These are phyloP conservation scores for Coccomyxa sp. DNA, from an alignment of 139 green algal species.

Conservation along the genomic window DNA sequence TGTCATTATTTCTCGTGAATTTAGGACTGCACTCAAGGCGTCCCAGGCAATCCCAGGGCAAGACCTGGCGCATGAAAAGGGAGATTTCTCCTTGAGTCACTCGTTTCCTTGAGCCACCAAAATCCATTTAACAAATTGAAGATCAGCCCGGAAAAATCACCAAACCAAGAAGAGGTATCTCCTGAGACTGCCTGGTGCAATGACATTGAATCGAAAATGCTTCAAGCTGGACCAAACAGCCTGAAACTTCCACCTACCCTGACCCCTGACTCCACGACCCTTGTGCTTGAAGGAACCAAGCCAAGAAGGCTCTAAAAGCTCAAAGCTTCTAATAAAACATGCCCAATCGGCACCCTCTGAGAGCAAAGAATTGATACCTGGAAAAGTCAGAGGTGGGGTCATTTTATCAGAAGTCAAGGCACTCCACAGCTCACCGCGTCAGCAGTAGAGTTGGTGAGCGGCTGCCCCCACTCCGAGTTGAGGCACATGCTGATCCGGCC, in stretches of 20 bases:
- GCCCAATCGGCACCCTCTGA: not conserved
- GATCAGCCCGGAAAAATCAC: not conserved
- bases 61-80: too few species aligned
- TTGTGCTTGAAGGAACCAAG: too few species aligned
- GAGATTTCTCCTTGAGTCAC: too few species aligned
- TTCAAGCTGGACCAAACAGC: too few species aligned
- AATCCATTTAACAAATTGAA: not conserved
- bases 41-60: too few species aligned
- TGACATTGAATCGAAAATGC: too few species aligned
- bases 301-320: not conserved
- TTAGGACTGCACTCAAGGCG: too few species aligned
- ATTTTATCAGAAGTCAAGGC: not conserved
- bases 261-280: too few species aligned
- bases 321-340: not conserved
- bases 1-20: not conserved
- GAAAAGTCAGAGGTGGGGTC: not conserved
- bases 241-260: too few species aligned
- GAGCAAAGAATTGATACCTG: not conserved
- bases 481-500: constrained; percentile 38
- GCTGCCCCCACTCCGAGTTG: constrained; percentile 28
- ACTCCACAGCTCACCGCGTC: constrained; percentile 1
- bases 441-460: constrained; percentile 10
- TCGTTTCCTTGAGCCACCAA: not conserved
- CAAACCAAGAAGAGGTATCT: too few species aligned
- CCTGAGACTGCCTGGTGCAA: too few species aligned